Percentiles rank a stretch among this genome's conserved stretches.
These are phyloP conservation scores for Camillea tinctor DNA, from an alignment of 2,329 filamentous ascomycete genomes.

Conservation along the genomic window DNA sequence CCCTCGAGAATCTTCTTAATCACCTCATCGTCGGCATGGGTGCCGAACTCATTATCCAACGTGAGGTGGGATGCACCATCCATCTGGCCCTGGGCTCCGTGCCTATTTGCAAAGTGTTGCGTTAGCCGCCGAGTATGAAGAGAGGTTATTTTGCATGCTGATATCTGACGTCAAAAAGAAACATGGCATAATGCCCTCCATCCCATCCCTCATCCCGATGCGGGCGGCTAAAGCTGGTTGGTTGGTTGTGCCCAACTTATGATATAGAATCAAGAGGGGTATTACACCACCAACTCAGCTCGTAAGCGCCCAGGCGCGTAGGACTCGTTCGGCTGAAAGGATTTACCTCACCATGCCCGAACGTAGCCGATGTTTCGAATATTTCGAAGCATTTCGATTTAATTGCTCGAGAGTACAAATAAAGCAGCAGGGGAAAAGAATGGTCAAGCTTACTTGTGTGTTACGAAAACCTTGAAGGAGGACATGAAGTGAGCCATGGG, in stretches of 20 bases:
- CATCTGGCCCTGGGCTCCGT: conserved; percentile 78
- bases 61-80: conserved; percentile 72
- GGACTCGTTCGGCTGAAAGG: not conserved
- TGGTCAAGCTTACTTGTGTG: conserved; percentile 70
- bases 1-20: conserved; percentile 79
- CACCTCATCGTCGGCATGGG: conserved; percentile 73
- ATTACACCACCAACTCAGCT: conserved; percentile 5
- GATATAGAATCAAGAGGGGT: conserved; percentile 3
- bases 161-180: not conserved
- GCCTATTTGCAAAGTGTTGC: conserved; percentile 49
- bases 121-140: conserved; percentile 15
- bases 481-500: conserved; percentile 83
- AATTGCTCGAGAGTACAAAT: no score
- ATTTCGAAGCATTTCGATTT: not conserved
- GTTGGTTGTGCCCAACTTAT: conserved; percentile 4
- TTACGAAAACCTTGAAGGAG: conserved; percentile 85
- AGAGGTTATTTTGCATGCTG: not conserved
- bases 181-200: no score
- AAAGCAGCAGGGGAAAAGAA: not conserved
- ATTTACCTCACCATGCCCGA: not conserved
- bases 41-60: conserved; percentile 87
- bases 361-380: not conserved
- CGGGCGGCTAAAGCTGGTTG: conserved; percentile 9
- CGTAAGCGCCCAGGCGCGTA: conserved; percentile 13
- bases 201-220: not conserved